These are phyloP conservation scores for Linaria vulgaris DNA, from an alignment of 257 asterid species.

Conservation along the genomic window DNA sequence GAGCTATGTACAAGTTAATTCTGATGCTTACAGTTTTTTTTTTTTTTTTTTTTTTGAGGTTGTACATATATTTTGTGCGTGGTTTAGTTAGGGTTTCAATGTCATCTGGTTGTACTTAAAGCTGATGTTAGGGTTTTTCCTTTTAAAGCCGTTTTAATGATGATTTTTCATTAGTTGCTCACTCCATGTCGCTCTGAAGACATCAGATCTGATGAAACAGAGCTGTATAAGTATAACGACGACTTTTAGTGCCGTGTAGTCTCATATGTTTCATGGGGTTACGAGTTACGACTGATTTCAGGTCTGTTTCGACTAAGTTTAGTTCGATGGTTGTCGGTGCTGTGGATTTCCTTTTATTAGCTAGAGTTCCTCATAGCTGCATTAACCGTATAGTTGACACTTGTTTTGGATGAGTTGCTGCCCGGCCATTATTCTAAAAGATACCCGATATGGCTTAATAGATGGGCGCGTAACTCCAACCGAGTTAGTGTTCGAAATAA, in stretches of 20 bases:
- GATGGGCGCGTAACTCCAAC: neutral
- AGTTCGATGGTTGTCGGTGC: no score
- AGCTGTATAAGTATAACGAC: neutral
- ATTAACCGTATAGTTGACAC: neutral
- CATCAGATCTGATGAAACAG: neutral
- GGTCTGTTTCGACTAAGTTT: no score
- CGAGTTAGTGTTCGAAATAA: neutral
- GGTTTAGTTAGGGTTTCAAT: neutral
- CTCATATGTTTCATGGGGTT: neutral
- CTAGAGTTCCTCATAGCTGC: neutral
- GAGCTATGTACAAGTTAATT: no score
- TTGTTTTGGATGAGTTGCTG: neutral
- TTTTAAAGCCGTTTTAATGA: neutral
- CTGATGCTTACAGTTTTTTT: no score
- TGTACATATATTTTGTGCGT: neutral
- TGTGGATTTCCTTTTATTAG: neutral
- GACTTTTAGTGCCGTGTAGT: neutral
- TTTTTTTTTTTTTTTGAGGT: neutral
- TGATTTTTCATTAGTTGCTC: neutral
- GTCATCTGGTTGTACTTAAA: neutral
- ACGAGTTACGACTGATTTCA: no score
- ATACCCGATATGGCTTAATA: neutral
- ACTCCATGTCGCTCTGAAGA: no score
- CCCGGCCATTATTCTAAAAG: neutral
- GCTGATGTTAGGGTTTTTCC: constrained; percentile 10